Conservation (phyloP, 805 yeast genomes). For the Saccharomycopsis sp. region DNA sequence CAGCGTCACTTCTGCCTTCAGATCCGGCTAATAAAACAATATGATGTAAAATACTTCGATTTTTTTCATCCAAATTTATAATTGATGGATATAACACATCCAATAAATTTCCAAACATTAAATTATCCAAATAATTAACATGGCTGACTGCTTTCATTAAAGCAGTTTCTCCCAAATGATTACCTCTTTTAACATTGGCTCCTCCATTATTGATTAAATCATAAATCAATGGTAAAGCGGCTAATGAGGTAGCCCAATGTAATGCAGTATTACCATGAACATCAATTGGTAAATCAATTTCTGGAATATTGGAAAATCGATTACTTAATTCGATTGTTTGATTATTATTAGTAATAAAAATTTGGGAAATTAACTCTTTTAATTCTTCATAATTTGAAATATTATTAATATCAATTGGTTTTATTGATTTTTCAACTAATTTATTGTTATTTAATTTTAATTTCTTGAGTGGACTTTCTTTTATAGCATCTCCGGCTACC, state of each 20-base stretch:
- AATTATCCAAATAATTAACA: slow-evolving; percentile 58
- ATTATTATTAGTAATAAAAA: slow-evolving; percentile 33
- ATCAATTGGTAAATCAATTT: slow-evolving; percentile 72
- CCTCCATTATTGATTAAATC: slow-evolving; percentile 45
- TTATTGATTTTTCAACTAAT: neutral
- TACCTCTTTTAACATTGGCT: slow-evolving; percentile 60
- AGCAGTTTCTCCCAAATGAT: slow-evolving; percentile 81
- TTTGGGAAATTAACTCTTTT: slow-evolving; percentile 37
- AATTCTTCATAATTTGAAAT: slow-evolving; percentile 29
- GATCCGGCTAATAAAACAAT: slow-evolving; percentile 73
- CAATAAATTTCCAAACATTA: slow-evolving; percentile 61
- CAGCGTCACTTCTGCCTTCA: slow-evolving; percentile 61
- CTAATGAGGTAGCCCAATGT: slow-evolving; percentile 95
- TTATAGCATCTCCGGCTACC: slow-evolving; percentile 2
- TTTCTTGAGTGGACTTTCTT: slow-evolving; percentile 31
- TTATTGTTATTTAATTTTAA: slow-evolving; percentile 15
- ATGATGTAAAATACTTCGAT: slow-evolving; percentile 79
- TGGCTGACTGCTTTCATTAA: slow-evolving; percentile 72
- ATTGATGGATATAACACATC: slow-evolving; percentile 69
- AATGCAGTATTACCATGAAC: slow-evolving; percentile 87
- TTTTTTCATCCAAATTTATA: slow-evolving; percentile 52
- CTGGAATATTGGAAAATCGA: slow-evolving; percentile 19
- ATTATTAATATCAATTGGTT: slow-evolving; percentile 28
- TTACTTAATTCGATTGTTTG: slow-evolving; percentile 25
- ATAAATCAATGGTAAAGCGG: slow-evolving; percentile 57